Conservation (phyloP, 202 grass and related monocot genomes). For the Panicum virgatum region DNA sequence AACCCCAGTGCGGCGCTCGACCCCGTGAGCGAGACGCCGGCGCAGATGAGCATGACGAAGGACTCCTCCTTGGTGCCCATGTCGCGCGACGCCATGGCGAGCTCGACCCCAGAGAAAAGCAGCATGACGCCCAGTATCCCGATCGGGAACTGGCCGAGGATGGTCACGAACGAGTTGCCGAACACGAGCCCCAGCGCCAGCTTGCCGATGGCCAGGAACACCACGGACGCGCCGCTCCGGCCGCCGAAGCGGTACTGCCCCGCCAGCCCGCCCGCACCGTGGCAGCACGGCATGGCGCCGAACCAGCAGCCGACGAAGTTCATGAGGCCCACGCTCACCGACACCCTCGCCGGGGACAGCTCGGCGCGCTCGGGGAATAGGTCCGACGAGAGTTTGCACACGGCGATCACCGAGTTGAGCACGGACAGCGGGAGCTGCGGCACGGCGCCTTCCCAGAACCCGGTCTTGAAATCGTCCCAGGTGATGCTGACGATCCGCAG, state of each 20-base stretch:
- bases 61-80: conserved; percentile 81
- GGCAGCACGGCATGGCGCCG: conserved; percentile 84
- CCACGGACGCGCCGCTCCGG: conserved; percentile 78
- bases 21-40: conserved; percentile 70
- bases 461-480: conserved; percentile 78
- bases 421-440: conserved; percentile 85
- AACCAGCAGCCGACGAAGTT: conserved; percentile 89
- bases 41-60: conserved; percentile 77
- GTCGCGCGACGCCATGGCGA: conserved; percentile 92
- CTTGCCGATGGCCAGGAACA: conserved; percentile 76
- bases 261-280: conserved; percentile 72
- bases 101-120: conserved; percentile 87
- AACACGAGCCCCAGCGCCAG: conserved; percentile 65
- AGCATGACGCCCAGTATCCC: conserved; percentile 86
- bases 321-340: conserved; percentile 80
- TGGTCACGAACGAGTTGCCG: conserved; percentile 77
- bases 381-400: conserved; percentile 90
- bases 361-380: conserved; percentile 67
- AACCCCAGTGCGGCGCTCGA: conserved; percentile 80
- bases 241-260: conserved; percentile 90
- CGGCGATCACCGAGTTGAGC: conserved; percentile 83
- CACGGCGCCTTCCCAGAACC: conserved; percentile 68
- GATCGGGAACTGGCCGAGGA: conserved; percentile 69
- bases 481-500: conserved; percentile 51
- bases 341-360: conserved; percentile 69